Base-by-base conservation (phyloP, 208 protist genomes). In the Trypanosoma lewisi region DNA sequence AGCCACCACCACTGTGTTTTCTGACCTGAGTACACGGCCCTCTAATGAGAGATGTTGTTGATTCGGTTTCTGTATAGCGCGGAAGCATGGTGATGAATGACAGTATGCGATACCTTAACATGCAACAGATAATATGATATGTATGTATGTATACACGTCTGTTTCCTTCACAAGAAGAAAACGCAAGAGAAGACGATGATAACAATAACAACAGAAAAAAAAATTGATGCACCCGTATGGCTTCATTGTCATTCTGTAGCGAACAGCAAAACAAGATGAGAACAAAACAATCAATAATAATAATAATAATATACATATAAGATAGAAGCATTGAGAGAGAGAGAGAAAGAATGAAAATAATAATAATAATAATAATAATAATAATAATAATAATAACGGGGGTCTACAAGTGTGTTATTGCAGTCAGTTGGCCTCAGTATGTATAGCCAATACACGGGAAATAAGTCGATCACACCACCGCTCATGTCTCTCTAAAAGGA, bases 391-490 rank as follows among this genome's bases (percentile, higher is more conserved):
- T 57, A 0, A 36, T 1, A 54, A 53, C 37, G 16, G 5, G 9
- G 28, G 2, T 6, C n/a, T n/a, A 31, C 4, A 16, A 2, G 2
- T 48, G 4, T 49, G 0, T 55, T 44, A 64, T 17, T 51, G 37
- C 14, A 3, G 0, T 12, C 9, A 36, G 45, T 63, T 67, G 4
- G 67, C 49, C 52, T 67, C 67, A 3, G 23, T 42, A 27, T 73
- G 67, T 42, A 67, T 62, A 25, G 60, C 44, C 59, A 67, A 56
- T 8, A 73, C 67, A 48, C 67, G 67, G 16, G 49, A 27, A 56
- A 73, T 67, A 16, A 73, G 60, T 25, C 51, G 19, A 63, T 85
- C 67, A 41, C 82, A 88, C 82, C 82, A 88, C 25, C 68, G 45
- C 41, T 37, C 39, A 63, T 88, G 77, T 19, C 73, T 73, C 34